Evolutionary conservation across 192 early-diverging fungal species (phyloP), one percentile per base, ranked within the genome.

Genomic region (Entomortierella parvispora): DNA sequence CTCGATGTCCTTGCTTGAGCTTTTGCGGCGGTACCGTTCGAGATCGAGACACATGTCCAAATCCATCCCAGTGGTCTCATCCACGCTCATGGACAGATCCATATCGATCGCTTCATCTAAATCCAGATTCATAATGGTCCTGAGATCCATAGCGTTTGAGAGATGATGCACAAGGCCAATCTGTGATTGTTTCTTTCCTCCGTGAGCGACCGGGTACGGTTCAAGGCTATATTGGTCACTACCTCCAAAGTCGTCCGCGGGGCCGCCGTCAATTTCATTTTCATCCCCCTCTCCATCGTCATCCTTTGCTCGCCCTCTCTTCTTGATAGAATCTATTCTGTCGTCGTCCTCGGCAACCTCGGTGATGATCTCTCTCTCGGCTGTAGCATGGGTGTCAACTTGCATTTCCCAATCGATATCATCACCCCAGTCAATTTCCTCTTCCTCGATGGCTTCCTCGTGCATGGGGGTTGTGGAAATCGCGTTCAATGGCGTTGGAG

Each of bases 101-200:
- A 60, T 72, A n/a, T 69, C 67, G 25, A 69, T 42, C 22, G 58
- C 62, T 43, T 72, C 62, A 28, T 77, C 74, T 11, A 77, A 22
- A 37, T 77, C 74, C 11, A 77, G 48, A 48, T 77, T 77, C 74
- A 77, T 68, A 33, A 77, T 77, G 22, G 74, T 77, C 33, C 65
- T 22, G 18, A 77, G 66, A 43, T 68, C 74, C 74, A 77, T 77
- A 14, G 48, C 74, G 32, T 64, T 63, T 15, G 47, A 18, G 9
- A 65, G 66, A 51, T 68, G 61, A 20, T 77, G 74, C 23, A 68
- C 54, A 6, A 77, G 56, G 5, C 74, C 74, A 25, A 64, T 6
- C 31, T 77, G 74, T 2, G 66, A 68, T 23, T 77, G 74, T 54
- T 77, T 77, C 61, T 68, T 77, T 44, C 28, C 61, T 4, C 52